Base-by-base conservation (phyloP, 176 grass and related monocot genomes). In the Raddia distichophylla region DNA sequence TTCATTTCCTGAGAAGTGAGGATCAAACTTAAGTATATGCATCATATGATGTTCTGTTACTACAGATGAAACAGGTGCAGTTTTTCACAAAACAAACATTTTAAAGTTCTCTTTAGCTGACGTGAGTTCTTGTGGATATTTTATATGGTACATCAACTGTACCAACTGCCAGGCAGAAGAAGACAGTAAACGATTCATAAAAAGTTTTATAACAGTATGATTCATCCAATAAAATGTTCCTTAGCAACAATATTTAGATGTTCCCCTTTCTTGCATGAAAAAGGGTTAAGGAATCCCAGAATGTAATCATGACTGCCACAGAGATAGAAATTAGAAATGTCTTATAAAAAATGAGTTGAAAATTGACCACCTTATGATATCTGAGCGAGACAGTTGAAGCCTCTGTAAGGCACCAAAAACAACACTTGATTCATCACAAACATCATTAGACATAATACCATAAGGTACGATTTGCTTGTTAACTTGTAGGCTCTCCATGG, bases 391-490 rank as follows among this genome's bases (percentile, higher is more conserved):
- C 73, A 89, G 71, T 15, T 65, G 83, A 71, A 89, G 82, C 78
- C 59, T 89, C 45, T 72, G 78, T 55, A 89, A 71, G 27, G 83
- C 72, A 77, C 87, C 87, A 86, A 65, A 85, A 77, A 82, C 40
- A 58, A 66, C 44, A 82, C 77, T 82, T 85, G 57, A 65, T 77
- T 85, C 78, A 77, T 81, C 77, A 89, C 3, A 67, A 5, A 81
- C 20, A 64, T 59, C 72, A 81, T 49, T 89, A 42, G 64, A 10
- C 11, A 71, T 32, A 51, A 44, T 44, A 58, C 65, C 82, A 77
- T 85, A 89, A 71, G 77, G 77, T 55, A 85, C 77, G 20, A 89
- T 82, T 75, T 89, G 83, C 58, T 86, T 89, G 64, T 60, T 86
- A 59, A 85, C 27, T 77, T 72, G 73, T 6, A 55, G 49, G 34